Base-by-base conservation (phyloP, 305 asterid genomes). In the Rubia balearica region DNA sequence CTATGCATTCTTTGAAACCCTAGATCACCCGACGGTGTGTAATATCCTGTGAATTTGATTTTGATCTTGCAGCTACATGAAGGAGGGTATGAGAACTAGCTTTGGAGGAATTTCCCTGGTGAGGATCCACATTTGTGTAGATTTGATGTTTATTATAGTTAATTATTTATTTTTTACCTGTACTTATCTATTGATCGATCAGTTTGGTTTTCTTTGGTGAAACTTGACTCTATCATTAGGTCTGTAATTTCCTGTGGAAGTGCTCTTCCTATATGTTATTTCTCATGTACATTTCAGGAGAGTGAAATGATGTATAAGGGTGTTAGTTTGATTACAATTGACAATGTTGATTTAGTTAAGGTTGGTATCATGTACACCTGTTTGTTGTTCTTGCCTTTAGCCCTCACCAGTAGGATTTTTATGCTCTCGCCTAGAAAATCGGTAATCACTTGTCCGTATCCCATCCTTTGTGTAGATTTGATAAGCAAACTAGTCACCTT, bases 71-170 rank as follows among this genome's bases (percentile, higher is more conserved):
- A 92, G 96, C 83, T 92, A 92, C 76, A 81, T 81, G 90, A 90
- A 90, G 82, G 98, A 87, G 83, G 96, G 98, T 17, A 86, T 87
- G 97, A 87, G 98, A 85, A 92, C 96, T 45, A 92, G 96, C 76
- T 97, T 92, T 6, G 98, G 88, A 83, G 98, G 90, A 51, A 92
- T 90, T 81, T 80, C 90, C 60, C 55, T 92, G 98, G 98, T 90
- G 81, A 67, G 70, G 7, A 10, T 56, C 71, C 56, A 55, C 40
- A 56, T 42, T 53, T 71, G n/a, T 13, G 12, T 46, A 13, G 53
- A 46, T 13, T 46, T 12, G 53, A 46, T 46, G 53, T 46, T 46
- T 43, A 43, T 8, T 43, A 7, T 8, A 0, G 9, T 43, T 46
- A 46, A 46, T 46, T 17, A 46, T 46, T 13, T 46, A 46, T 24